A percentile compares a stretch with the other conserved stretches of the same genome.
phyloP scores from a whole-genome alignment of 441 rosid genomes.

The Theobroma grandiflorum region DNA sequence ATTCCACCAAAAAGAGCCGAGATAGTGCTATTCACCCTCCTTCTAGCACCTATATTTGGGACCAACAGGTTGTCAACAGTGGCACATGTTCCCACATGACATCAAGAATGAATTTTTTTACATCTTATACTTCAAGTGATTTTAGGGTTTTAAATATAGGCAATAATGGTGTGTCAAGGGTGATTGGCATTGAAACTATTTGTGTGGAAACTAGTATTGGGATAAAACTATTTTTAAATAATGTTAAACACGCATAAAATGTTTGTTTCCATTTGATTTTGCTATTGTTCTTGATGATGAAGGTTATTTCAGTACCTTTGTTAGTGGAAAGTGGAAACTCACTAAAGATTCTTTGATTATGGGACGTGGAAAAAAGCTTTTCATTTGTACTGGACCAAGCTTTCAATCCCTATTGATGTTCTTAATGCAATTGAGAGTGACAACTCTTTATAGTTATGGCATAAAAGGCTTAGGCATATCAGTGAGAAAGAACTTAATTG shows the following conservation, averaged over 20 bases:
- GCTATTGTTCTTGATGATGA: constrained; percentile 1
- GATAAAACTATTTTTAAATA: background rate
- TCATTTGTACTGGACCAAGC: background rate
- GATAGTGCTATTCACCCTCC: no score
- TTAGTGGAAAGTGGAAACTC: constrained; percentile 9
- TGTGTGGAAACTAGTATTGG: background rate
- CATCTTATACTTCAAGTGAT: constrained; percentile 13
- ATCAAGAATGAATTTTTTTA: background rate
- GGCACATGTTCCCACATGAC: background rate
- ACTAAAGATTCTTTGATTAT: background rate
- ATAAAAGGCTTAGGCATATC: constrained; percentile 18
- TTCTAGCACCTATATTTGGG: no score
- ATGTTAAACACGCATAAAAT: constrained; percentile 14
- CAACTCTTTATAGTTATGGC: background rate
- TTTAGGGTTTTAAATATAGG: constrained; percentile 6
- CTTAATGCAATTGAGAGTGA: background rate
- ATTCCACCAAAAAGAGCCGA: no score
- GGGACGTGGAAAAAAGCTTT: constrained; percentile 1
- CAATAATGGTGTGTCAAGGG: background rate
- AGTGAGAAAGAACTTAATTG: background rate
- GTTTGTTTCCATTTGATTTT: constrained; percentile 15
- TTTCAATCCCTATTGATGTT: background rate
- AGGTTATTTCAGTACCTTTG: background rate
- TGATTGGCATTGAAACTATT: background rate
- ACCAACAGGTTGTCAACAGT: background rate